A percentile compares a stretch with the other conserved stretches of the same genome.
Evolutionary conservation across 257 asterid genomes (phyloP).

Genomic region (Solanum habrochaites): DNA sequence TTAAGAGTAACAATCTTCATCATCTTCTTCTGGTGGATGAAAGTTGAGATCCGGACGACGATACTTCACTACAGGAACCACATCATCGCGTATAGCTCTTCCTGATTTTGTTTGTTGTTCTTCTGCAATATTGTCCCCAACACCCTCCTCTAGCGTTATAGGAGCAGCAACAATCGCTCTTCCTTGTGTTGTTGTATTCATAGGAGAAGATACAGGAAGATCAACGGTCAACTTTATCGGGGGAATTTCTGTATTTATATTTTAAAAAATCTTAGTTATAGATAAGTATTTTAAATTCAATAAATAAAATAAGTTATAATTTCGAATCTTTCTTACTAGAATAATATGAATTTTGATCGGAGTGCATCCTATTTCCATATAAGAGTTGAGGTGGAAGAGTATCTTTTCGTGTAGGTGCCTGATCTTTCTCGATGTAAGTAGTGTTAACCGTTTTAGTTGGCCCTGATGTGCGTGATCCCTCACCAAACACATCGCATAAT

Average conservation of each 20-base stretch:
- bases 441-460: background rate
- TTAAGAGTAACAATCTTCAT: background rate
- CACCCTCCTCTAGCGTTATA: background rate
- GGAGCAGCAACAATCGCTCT: background rate
- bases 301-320: too few relatives aligned
- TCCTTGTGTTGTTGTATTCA: background rate
- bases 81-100: background rate
- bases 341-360: background rate
- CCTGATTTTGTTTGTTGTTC: background rate
- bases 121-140: background rate
- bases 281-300: too few relatives aligned
- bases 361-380: background rate
- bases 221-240: background rate
- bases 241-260: background rate
- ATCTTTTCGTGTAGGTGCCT: background rate
- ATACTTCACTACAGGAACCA: background rate
- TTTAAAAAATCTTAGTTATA: background rate
- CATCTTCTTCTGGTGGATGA: background rate
- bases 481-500: background rate
- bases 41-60: background rate
- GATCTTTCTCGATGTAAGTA: background rate
- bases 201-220: background rate
- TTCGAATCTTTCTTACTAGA: background rate
- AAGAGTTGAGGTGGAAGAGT: background rate
- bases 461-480: background rate